A percentile compares a stretch with the other conserved stretches of the same genome.
phyloP scores from a whole-genome alignment of 1,284 basidiomycete species.

The Ceraceosorus bombacis region DNA sequence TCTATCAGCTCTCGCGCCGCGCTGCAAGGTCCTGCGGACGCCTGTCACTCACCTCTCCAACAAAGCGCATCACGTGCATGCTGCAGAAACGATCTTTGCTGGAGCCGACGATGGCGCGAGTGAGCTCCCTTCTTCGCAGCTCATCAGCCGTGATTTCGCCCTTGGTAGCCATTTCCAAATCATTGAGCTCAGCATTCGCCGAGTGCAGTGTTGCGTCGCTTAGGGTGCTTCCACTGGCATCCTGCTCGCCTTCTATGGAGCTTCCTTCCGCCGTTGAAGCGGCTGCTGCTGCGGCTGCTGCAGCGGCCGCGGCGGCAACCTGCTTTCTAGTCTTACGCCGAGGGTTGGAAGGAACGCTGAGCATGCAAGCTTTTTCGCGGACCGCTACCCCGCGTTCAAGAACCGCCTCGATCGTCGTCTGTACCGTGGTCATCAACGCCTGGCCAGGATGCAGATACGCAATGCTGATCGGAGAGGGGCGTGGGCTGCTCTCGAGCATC shows the following conservation, averaged over 20 bases:
- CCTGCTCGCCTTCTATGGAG: no score
- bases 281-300: conserved; percentile 7
- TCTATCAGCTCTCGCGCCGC: background rate
- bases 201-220: conserved; percentile 3
- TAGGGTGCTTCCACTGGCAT: no score
- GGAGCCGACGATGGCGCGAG: conserved; percentile 9
- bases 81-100: conserved; percentile 10
- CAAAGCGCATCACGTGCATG: conserved; percentile 10
- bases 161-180: conserved; percentile 4
- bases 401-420: background rate
- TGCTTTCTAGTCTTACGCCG: no score
- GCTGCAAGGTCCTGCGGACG: no score
- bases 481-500: background rate
- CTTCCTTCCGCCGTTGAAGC: conserved; percentile 1
- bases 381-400: conserved; percentile 9
- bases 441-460: background rate
- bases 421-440: background rate
- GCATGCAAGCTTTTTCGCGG: conserved; percentile 1
- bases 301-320: background rate
- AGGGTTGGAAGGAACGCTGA: conserved; percentile 7
- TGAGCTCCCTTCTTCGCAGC: conserved; percentile 9
- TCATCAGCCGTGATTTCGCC: conserved; percentile 13
- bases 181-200: background rate
- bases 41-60: conserved; percentile 12
- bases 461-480: background rate